Base-by-base conservation (phyloP, 2,329 filamentous ascomycete species). In the Claviceps sp. region DNA sequence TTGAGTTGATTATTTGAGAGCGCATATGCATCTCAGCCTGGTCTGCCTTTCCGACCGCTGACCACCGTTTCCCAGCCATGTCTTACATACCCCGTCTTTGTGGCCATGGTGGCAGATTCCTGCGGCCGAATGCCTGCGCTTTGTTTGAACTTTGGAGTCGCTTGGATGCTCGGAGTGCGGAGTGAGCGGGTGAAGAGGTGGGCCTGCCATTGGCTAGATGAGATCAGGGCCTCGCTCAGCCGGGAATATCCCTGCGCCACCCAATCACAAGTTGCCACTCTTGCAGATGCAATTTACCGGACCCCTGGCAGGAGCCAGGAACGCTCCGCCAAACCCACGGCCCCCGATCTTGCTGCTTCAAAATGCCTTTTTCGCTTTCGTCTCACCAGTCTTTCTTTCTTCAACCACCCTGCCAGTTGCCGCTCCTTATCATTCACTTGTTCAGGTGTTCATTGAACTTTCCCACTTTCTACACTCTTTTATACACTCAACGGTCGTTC, bases 391-490 rank as follows among this genome's bases (percentile, higher is more conserved):
- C 47, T 48, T 54, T 45, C 45, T 49, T 54, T 45, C 48, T 51
- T 24, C 24, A 49, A 45, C 14, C 40, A 30, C 56, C 60, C 63
- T 58, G 59, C 61, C 59, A 63, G 52, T 45, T 16, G 48, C 48
- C 30, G 30, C 30, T 34, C 30, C 30, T 34, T 51, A 50, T 51
- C 50, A 41, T 47, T 60, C 59, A 63, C 55, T 51, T 42, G 24
- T 41, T 55, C 51, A 56, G 47, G 46, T 30, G 57, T 60, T 22
- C 10, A 11, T 34, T 34, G 10, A 11, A 56, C 59, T 58, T 58
- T 60, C 51, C 26, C 56, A 61, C 63, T 62, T 57, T 57, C 58
- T 58, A 65, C 65, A 56, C 56, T 65, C 64, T 61, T 65, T 65
- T 58, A 52, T 46, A 50, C 39, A 34, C 22, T 34, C 39, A 50